These are phyloP conservation scores for Musa beccarii DNA, from an alignment of 176 grass and related monocot genomes.

Conservation along the genomic window DNA sequence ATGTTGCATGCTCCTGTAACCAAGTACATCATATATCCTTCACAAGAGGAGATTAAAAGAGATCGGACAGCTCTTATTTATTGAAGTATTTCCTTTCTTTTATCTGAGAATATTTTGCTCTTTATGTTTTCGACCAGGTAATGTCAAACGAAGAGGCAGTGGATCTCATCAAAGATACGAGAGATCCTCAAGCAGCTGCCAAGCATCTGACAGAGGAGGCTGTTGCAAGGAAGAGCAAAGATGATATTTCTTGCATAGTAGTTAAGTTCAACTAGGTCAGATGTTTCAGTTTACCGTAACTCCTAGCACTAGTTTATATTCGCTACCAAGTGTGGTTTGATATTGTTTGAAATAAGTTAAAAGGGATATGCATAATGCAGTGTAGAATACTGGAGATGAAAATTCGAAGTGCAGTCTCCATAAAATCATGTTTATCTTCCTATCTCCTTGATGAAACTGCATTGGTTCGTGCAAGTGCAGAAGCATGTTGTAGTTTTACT, in stretches of 20 bases:
- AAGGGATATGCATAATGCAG: background rate
- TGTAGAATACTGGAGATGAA: constrained; percentile 4
- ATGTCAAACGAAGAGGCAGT: constrained; percentile 91
- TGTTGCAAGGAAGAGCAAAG: constrained; percentile 66
- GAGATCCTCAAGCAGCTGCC: constrained; percentile 62
- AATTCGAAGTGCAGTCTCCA: background rate
- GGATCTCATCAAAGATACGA: constrained; percentile 63
- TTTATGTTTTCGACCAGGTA: constrained; percentile 30
- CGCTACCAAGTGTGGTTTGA: background rate
- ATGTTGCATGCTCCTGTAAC: too few relatives aligned
- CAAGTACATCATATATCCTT: too few relatives aligned
- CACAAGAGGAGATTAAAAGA: too few relatives aligned
- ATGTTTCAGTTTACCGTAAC: background rate
- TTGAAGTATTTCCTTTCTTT: background rate
- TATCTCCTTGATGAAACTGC: too few relatives aligned
- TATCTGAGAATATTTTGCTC: background rate
- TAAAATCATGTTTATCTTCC: background rate
- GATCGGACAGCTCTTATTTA: too few relatives aligned
- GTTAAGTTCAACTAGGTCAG: constrained; percentile 38
- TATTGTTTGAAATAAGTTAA: background rate
- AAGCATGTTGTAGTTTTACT: too few relatives aligned
- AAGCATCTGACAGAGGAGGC: constrained; percentile 70
- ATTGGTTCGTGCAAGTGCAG: too few relatives aligned
- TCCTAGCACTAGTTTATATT: background rate
- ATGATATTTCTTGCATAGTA: constrained; percentile 86